These are phyloP conservation scores for Coniella lustricola DNA, from an alignment of 2,329 filamentous ascomycete species.

Conservation along the genomic window DNA sequence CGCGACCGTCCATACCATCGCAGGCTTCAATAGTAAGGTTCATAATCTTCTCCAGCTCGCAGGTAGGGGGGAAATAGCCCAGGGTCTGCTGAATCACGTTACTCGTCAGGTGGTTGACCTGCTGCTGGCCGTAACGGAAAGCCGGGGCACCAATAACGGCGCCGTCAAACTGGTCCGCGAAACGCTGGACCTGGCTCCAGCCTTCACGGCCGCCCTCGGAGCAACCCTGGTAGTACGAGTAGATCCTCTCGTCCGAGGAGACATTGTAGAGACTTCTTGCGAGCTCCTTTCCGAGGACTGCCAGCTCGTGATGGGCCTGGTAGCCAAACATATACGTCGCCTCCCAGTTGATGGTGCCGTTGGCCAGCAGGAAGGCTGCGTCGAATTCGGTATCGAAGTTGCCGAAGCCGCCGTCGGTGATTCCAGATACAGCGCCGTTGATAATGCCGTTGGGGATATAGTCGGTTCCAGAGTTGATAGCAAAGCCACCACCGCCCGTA, in stretches of 20 bases:
- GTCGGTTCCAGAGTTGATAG: constrained; percentile 23
- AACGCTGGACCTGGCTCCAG: constrained; percentile 37
- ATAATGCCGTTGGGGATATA: constrained; percentile 31
- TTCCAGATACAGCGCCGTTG: constrained; percentile 34
- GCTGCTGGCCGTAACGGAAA: constrained; percentile 33
- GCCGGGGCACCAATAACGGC: constrained; percentile 38
- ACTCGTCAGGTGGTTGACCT: constrained; percentile 34
- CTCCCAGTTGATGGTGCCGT: constrained; percentile 46
- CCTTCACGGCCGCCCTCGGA: constrained; percentile 43
- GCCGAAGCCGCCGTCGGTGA: constrained; percentile 37
- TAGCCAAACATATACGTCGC: constrained; percentile 43
- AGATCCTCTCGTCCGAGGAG: constrained; percentile 25
- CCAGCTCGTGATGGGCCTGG: constrained; percentile 45
- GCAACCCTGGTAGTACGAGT: constrained; percentile 46
- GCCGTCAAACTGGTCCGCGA: constrained; percentile 35
- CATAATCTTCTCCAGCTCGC: constrained; percentile 37
- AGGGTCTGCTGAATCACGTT: constrained; percentile 25
- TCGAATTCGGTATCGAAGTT: constrained; percentile 32
- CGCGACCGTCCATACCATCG: constrained; percentile 35
- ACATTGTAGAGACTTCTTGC: constrained; percentile 34
- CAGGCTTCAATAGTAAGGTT: constrained; percentile 47
- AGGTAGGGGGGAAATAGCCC: constrained; percentile 31
- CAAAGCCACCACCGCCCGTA: constrained; percentile 36
- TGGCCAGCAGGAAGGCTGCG: constrained; percentile 33
- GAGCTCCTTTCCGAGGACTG: constrained; percentile 37